Percentiles rank a stretch among this genome's conserved stretches.
phyloP scores from a whole-genome alignment of 1,284 basidiomycete species.

The Xerocomus tenax region DNA sequence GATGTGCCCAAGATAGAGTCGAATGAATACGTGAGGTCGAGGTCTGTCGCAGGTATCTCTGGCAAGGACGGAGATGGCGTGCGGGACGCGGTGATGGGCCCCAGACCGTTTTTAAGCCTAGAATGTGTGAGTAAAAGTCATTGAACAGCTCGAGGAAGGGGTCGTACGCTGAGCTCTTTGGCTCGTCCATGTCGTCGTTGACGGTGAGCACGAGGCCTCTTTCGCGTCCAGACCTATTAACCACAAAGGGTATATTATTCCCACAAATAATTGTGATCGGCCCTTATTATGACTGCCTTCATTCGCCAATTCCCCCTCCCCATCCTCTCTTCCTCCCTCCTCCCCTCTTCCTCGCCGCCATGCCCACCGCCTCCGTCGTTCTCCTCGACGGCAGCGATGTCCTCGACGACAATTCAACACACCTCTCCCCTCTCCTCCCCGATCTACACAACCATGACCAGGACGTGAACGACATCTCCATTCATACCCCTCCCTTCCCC shows the following conservation, averaged over 20 bases:
- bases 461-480: constrained; percentile 29
- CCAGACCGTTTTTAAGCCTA: constrained; percentile 20
- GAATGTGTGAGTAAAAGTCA: constrained; percentile 16
- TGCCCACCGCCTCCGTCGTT: constrained; percentile 16
- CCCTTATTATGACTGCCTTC: constrained; percentile 27
- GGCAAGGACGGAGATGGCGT: constrained; percentile 39
- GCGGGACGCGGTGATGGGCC: constrained; percentile 18
- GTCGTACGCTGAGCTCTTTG: constrained; percentile 21
- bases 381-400: constrained; percentile 19
- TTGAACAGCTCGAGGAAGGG: constrained; percentile 4
- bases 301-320: constrained; percentile 17
- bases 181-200: constrained; percentile 26
- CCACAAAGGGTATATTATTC: constrained; percentile 19
- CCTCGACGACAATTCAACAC: constrained; percentile 10
- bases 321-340: constrained; percentile 12
- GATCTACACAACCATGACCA: constrained; percentile 23
- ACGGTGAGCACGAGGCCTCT: constrained; percentile 23
- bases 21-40: constrained; percentile 45
- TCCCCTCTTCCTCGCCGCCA: constrained; percentile 9
- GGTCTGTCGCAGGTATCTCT: constrained; percentile 44
- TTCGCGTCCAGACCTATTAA: background rate
- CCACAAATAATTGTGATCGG: constrained; percentile 25
- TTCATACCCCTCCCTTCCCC: constrained; percentile 23
- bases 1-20: constrained; percentile 37
- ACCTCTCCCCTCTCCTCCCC: constrained; percentile 17